phyloP scores from a whole-genome alignment of 2,329 filamentous ascomycete species.

The Aspergillus pseudonomiae region DNA sequence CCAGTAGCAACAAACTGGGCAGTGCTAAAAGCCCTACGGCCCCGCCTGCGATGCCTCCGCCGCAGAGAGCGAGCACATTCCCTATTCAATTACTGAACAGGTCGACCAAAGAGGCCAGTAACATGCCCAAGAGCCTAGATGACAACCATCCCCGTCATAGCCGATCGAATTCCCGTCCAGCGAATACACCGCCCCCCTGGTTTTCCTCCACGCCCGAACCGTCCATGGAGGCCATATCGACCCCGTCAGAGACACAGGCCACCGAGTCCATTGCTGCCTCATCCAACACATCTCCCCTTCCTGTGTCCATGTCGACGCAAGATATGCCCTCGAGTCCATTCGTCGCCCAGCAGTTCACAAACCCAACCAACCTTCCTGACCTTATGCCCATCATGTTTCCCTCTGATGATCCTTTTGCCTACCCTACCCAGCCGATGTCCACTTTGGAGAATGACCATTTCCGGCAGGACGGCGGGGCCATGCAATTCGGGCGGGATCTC shows the following conservation, averaged over 20 bases:
- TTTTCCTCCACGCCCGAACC: constrained; percentile 30
- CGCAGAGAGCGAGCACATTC: constrained; percentile 45
- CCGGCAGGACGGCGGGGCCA: constrained; percentile 31
- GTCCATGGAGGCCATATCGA: constrained; percentile 33
- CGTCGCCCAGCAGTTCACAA: constrained; percentile 36
- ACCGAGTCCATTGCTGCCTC: constrained; percentile 27
- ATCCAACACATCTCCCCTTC: constrained; percentile 20
- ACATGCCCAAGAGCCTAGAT: constrained; percentile 36
- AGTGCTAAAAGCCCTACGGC: constrained; percentile 18
- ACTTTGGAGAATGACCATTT: constrained; percentile 49
- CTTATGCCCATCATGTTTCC: constrained; percentile 56
- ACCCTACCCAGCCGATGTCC: constrained; percentile 53
- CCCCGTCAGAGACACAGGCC: constrained; percentile 30
- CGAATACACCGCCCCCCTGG: constrained; percentile 26
- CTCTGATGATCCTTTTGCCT: constrained; percentile 54
- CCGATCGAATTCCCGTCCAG: constrained; percentile 20
- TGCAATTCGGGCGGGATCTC: constrained; percentile 29
- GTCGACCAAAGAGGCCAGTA: constrained; percentile 28
- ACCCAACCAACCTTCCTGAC: constrained; percentile 44
- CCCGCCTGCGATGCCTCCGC: constrained; percentile 24
- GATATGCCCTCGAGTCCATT: constrained; percentile 32
- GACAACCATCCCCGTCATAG: constrained; percentile 26
- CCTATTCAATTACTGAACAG: constrained; percentile 36
- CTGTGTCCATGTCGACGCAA: constrained; percentile 26
- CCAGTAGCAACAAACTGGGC: constrained; percentile 22